phyloP scores from a whole-genome alignment of 192 early-diverging fungal species.

The Coemansia sp. region DNA sequence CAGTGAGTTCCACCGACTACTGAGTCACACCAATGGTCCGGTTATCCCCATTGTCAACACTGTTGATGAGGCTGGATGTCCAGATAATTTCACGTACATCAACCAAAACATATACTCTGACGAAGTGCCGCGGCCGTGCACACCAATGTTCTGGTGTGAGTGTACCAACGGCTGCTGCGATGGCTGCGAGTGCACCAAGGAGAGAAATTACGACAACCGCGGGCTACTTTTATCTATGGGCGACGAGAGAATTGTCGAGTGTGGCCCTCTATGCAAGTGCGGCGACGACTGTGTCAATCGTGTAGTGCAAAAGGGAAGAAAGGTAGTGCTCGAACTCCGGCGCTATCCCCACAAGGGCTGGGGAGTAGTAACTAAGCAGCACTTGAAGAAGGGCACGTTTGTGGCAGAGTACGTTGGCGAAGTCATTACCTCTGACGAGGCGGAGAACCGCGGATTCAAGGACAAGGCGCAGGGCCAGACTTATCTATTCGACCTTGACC shows the following conservation, averaged over 20 bases:
- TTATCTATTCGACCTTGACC: slow-evolving; percentile 70
- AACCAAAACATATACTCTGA: slow-evolving; percentile 37
- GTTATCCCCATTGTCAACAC: slow-evolving; percentile 33
- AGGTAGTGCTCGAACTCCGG: slow-evolving; percentile 38
- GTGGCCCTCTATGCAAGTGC: slow-evolving; percentile 41
- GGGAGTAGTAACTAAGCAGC: slow-evolving; percentile 39
- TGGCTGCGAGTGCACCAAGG: slow-evolving; percentile 26
- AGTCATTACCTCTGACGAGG: slow-evolving; percentile 79
- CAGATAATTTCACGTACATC: slow-evolving; percentile 43
- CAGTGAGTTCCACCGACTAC: slow-evolving; percentile 24
- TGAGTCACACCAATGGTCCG: slow-evolving; percentile 15
- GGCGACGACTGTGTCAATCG: slow-evolving; percentile 27
- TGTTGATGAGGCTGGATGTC: slow-evolving; percentile 33
- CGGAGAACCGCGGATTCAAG: slow-evolving; percentile 61
- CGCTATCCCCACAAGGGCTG: slow-evolving; percentile 46
- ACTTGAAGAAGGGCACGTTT: slow-evolving; percentile 63
- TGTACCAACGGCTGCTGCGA: slow-evolving; percentile 25
- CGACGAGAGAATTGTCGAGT: slow-evolving; percentile 32
- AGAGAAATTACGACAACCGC: slow-evolving; percentile 31
- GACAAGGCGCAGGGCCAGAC: slow-evolving; percentile 31
- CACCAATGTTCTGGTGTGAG: slow-evolving; percentile 31
- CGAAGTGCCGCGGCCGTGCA: slow-evolving; percentile 41
- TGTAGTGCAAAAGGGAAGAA: slow-evolving; percentile 44
- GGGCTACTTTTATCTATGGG: slow-evolving; percentile 17
- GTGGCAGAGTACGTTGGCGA: slow-evolving; percentile 98